A percentile compares a stretch with the other conserved stretches of the same genome.
phyloP scores from a whole-genome alignment of 2,329 filamentous ascomycete genomes.

The Fusarium incarnatum region DNA sequence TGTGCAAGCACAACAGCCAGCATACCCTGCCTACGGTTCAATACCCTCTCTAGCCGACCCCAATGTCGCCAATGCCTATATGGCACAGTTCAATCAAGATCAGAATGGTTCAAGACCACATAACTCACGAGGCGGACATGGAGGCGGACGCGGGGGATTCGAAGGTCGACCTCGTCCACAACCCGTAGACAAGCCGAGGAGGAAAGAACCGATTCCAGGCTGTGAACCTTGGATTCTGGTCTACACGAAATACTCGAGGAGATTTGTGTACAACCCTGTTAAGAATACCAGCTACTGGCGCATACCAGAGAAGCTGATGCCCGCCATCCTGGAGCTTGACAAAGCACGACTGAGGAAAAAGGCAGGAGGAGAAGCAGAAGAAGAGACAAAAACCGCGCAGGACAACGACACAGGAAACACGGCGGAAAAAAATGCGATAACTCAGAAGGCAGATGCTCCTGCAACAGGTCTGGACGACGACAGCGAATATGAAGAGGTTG shows the following conservation, averaged over 20 bases:
- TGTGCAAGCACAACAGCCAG: slow-evolving; percentile 49
- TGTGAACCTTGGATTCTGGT: slow-evolving; percentile 91
- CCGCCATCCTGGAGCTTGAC: slow-evolving; percentile 79
- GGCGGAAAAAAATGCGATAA: background rate
- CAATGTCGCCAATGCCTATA: slow-evolving; percentile 69
- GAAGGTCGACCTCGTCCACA: slow-evolving; percentile 73
- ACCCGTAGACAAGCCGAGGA: slow-evolving; percentile 82
- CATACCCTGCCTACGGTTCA: slow-evolving; percentile 45
- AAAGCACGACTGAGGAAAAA: slow-evolving; percentile 75
- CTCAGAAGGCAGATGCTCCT: slow-evolving; percentile 1
- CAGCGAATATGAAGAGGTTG: slow-evolving; percentile 68
- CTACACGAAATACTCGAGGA: slow-evolving; percentile 88
- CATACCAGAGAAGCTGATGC: slow-evolving; percentile 87
- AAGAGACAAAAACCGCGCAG: slow-evolving; percentile 19
- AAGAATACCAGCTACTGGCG: slow-evolving; percentile 96
- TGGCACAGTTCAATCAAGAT: slow-evolving; percentile 64
- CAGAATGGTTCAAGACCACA: slow-evolving; percentile 51
- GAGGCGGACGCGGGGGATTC: slow-evolving; percentile 60
- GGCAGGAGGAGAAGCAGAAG: slow-evolving; percentile 53
- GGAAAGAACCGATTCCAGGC: slow-evolving; percentile 81
- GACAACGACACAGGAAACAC: slow-evolving; percentile 13
- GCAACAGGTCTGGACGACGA: slow-evolving; percentile 55
- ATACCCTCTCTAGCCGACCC: slow-evolving; percentile 63
- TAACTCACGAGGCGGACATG: slow-evolving; percentile 48
- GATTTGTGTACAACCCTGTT: slow-evolving; percentile 88